Evolutionary conservation across 177 flowering plant genomes (phyloP).

Genomic region (Vitis hybrid): DNA sequence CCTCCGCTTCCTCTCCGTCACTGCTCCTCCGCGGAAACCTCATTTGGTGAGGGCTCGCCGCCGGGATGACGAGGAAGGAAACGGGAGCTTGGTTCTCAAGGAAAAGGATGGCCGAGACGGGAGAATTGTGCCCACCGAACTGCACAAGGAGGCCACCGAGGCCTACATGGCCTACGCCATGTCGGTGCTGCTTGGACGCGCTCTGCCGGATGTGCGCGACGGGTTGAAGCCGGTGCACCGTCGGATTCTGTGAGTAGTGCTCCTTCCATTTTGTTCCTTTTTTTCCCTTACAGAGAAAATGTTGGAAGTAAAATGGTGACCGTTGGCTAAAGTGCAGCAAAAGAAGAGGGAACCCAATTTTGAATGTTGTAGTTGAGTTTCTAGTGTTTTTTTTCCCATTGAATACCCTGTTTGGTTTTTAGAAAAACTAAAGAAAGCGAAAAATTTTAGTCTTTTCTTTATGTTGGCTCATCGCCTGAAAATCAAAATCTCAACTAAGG

Average conservation of each 20-base stretch:
- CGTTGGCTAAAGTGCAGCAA: too few species aligned
- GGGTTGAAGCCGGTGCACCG: conserved; percentile 97
- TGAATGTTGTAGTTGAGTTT: neutral
- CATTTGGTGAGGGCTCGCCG: conserved; percentile 31
- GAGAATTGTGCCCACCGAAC: conserved; percentile 60
- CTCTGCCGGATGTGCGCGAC: conserved; percentile 92
- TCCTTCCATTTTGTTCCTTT: neutral
- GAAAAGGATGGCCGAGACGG: conserved; percentile 35
- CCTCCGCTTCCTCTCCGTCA: conserved; percentile 42
- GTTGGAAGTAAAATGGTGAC: too few species aligned
- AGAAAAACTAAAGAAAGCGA: too few species aligned
- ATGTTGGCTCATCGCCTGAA: too few species aligned
- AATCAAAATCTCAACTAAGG: too few species aligned
- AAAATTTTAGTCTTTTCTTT: too few species aligned
- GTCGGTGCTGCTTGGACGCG: conserved; percentile 91
- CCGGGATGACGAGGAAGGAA: conserved; percentile 35
- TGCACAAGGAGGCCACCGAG: conserved; percentile 90
- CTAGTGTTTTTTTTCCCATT: too few species aligned
- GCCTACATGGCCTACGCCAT: conserved; percentile 91
- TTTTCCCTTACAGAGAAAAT: neutral
- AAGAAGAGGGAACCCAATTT: too few species aligned
- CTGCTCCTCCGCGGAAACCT: conserved; percentile 16
- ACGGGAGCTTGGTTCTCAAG: conserved; percentile 41
- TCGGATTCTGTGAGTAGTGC: conserved; percentile 65
- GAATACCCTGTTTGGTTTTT: too few species aligned